Percentiles rank a stretch among this genome's conserved stretches.
These are phyloP conservation scores for Boletus subparvulus DNA, from an alignment of 768 basidiomycete genomes.

Conservation along the genomic window DNA sequence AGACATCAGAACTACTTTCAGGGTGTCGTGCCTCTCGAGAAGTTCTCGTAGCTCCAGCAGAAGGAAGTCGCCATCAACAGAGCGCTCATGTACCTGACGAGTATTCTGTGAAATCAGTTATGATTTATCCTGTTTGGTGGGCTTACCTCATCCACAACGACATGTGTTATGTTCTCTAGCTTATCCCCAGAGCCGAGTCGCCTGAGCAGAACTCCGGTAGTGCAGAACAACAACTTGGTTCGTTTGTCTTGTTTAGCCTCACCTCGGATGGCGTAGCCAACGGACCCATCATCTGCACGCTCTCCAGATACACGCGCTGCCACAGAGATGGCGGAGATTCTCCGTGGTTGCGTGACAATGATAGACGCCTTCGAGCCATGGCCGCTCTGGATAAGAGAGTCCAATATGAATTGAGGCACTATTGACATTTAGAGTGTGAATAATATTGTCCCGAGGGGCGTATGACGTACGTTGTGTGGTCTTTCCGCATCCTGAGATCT, in stretches of 20 bases:
- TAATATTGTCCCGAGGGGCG: neutral
- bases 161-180: slow-evolving; percentile 71
- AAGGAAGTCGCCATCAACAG: slow-evolving; percentile 87
- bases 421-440: neutral
- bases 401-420: slow-evolving; percentile 91
- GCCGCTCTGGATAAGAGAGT: slow-evolving; percentile 65
- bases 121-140: neutral
- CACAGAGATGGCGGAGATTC: slow-evolving; percentile 87
- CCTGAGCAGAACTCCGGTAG: slow-evolving; percentile 88
- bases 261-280: slow-evolving; percentile 89
- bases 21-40: slow-evolving; percentile 54
- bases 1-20: slow-evolving; percentile 90
- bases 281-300: slow-evolving; percentile 68
- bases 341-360: slow-evolving; percentile 85
- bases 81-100: slow-evolving; percentile 82
- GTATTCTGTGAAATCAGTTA: neutral
- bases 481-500: slow-evolving; percentile 73
- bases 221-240: slow-evolving; percentile 86
- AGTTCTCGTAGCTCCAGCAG: slow-evolving; percentile 82
- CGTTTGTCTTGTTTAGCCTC: slow-evolving; percentile 65
- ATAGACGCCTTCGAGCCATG: slow-evolving; percentile 70
- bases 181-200: slow-evolving; percentile 73
- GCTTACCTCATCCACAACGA: slow-evolving; percentile 86
- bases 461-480: slow-evolving; percentile 70
- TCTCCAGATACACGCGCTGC: slow-evolving; percentile 85